Conservation (phyloP, 495 filamentous ascomycete genomes). For the Xylaria flabelliformis region DNA sequence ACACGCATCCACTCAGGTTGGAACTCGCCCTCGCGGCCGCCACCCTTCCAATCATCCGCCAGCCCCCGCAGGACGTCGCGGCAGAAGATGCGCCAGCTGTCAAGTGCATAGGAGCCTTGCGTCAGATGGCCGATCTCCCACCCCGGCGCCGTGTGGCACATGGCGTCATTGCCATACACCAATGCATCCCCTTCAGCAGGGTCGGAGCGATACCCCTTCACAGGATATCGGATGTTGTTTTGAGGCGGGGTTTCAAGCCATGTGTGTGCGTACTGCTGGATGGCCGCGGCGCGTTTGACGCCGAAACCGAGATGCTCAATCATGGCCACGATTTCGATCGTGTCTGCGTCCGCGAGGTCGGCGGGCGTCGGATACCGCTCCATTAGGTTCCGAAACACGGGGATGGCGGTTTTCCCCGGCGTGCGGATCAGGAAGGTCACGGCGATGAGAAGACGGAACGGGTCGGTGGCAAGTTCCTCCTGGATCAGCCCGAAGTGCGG, state of each 20-base stretch:
- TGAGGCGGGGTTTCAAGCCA: slow-evolving; percentile 73
- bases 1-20: slow-evolving; percentile 88
- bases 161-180: neutral
- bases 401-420: slow-evolving; percentile 73
- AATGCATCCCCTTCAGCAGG: slow-evolving; percentile 34
- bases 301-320: slow-evolving; percentile 77
- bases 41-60: slow-evolving; percentile 67
- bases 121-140: slow-evolving; percentile 92
- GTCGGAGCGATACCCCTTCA: slow-evolving; percentile 74
- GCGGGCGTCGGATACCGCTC: slow-evolving; percentile 69
- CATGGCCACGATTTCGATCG: slow-evolving; percentile 62
- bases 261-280: slow-evolving; percentile 68
- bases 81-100: slow-evolving; percentile 95
- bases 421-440: slow-evolving; percentile 87
- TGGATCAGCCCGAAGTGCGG: slow-evolving; percentile 79
- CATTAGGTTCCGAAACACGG: slow-evolving; percentile 74
- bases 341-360: slow-evolving; percentile 64
- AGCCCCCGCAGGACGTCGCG: slow-evolving; percentile 74
- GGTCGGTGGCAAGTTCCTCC: slow-evolving; percentile 73
- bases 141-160: slow-evolving; percentile 44
- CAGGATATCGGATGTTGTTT: slow-evolving; percentile 64
- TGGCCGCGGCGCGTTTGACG: slow-evolving; percentile 56
- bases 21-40: slow-evolving; percentile 47
- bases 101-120: slow-evolving; percentile 86
- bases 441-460: slow-evolving; percentile 75